phyloP scores from a whole-genome alignment of 176 grass and related monocot genomes.

The Echinochloa phyllopogon region DNA sequence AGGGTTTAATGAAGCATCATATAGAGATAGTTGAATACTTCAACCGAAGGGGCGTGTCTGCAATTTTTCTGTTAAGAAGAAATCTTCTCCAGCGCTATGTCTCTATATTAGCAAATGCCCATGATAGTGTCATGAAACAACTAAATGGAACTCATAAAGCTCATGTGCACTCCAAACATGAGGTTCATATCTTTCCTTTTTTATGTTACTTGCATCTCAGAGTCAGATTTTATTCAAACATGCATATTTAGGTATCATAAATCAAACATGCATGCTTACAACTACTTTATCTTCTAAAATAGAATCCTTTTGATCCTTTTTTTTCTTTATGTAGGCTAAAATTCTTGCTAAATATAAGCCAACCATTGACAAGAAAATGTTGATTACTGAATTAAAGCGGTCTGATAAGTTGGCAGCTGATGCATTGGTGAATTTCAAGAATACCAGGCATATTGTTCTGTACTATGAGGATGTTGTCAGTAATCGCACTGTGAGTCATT shows the following conservation, averaged over 20 bases:
- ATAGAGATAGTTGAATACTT: slow-evolving; percentile 83
- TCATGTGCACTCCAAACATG: slow-evolving; percentile 67
- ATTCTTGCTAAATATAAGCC: slow-evolving; percentile 87
- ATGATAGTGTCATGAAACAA: slow-evolving; percentile 75
- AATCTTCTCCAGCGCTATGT: slow-evolving; percentile 82
- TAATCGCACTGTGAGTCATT: slow-evolving; percentile 66
- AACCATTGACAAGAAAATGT: slow-evolving; percentile 55
- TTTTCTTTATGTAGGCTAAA: slow-evolving; percentile 58
- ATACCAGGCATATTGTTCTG: slow-evolving; percentile 69
- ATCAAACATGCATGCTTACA: neutral
- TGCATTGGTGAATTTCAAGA: slow-evolving; percentile 74
- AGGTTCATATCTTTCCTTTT: slow-evolving; percentile 53
- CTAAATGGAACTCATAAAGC: slow-evolving; percentile 91
- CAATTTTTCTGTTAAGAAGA: slow-evolving; percentile 92
- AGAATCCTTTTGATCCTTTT: slow-evolving; percentile 31
- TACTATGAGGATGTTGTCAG: slow-evolving; percentile 90
- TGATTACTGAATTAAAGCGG: slow-evolving; percentile 63
- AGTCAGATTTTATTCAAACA: neutral
- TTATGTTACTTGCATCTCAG: neutral
- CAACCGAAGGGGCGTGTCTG: slow-evolving; percentile 73
- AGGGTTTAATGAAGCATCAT: slow-evolving; percentile 88
- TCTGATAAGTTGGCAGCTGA: slow-evolving; percentile 62
- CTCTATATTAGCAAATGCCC: slow-evolving; percentile 81
- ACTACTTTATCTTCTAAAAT: slow-evolving; percentile 10
- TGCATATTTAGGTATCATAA: slow-evolving; percentile 15